A percentile compares a stretch with the other conserved stretches of the same genome.
Evolutionary conservation across 2,329 filamentous ascomycete genomes (phyloP).

Genomic region (Blastomyces gilchristii): DNA sequence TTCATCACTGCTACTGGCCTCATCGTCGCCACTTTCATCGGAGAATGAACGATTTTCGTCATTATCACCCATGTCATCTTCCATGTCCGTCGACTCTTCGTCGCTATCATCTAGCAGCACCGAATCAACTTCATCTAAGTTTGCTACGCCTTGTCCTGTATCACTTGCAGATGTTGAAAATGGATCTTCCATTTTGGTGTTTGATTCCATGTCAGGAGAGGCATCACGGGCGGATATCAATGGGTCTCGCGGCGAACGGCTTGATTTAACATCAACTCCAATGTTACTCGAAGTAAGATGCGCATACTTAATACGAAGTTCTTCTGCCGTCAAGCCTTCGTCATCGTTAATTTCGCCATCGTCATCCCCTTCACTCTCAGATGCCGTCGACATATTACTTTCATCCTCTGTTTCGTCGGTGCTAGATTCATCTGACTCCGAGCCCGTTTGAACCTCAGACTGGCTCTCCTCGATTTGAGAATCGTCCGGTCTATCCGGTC

Average conservation of each 20-base stretch:
- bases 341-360: conserved; percentile 33
- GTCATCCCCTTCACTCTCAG: conserved; percentile 35
- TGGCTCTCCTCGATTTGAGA: conserved; percentile 50
- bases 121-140: conserved; percentile 36
- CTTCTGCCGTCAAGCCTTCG: conserved; percentile 37
- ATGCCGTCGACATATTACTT: conserved; percentile 41
- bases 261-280: conserved; percentile 7
- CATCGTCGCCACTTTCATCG: conserved; percentile 39
- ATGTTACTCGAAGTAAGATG: conserved; percentile 25
- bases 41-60: conserved; percentile 20
- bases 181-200: neutral
- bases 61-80: conserved; percentile 40
- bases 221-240: neutral
- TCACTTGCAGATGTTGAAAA: neutral
- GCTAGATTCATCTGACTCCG: conserved; percentile 64
- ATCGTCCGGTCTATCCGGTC: conserved; percentile 35
- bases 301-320: conserved; percentile 40
- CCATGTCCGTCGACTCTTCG: conserved; percentile 40
- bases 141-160: neutral
- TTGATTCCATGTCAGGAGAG: neutral
- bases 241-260: neutral
- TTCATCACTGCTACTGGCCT: conserved; percentile 36
- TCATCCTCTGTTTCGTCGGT: conserved; percentile 44
- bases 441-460: conserved; percentile 49
- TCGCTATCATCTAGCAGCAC: conserved; percentile 35